These are phyloP conservation scores for Mycogone perniciosa DNA, from an alignment of 2,329 filamentous ascomycete species.

Conservation along the genomic window DNA sequence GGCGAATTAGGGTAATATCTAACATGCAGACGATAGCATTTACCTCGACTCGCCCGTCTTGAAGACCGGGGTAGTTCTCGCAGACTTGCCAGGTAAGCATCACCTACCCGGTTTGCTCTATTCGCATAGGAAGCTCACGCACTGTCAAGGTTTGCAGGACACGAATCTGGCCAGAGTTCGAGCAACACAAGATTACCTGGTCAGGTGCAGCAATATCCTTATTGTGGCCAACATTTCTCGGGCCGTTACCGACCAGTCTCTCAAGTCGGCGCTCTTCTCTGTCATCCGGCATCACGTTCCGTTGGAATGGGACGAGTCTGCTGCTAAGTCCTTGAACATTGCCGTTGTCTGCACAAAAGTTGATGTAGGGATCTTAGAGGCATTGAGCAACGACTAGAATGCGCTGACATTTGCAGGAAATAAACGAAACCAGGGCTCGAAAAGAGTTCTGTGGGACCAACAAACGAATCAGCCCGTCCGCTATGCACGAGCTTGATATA, in stretches of 20 bases:
- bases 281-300: slow-evolving; percentile 24
- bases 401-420: slow-evolving; percentile 20
- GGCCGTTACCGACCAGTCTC: slow-evolving; percentile 26
- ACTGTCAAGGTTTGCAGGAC: slow-evolving; percentile 23
- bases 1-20: neutral
- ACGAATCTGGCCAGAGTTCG: slow-evolving; percentile 30
- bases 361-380: slow-evolving; percentile 17
- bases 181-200: slow-evolving; percentile 29
- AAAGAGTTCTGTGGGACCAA: slow-evolving; percentile 21
- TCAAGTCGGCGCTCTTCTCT: slow-evolving; percentile 26
- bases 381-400: neutral
- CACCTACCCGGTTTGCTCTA: neutral
- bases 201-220: slow-evolving; percentile 29
- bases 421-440: slow-evolving; percentile 22
- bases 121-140: neutral
- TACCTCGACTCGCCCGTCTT: slow-evolving; percentile 27
- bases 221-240: slow-evolving; percentile 29
- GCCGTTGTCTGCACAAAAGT: slow-evolving; percentile 29
- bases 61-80: slow-evolving; percentile 28
- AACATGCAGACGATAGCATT: slow-evolving; percentile 15
- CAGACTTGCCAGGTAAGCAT: slow-evolving; percentile 29
- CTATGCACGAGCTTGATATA: slow-evolving; percentile 21
- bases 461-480: slow-evolving; percentile 16
- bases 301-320: slow-evolving; percentile 22
- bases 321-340: slow-evolving; percentile 21